Conservation (phyloP, 2,329 filamentous ascomycete genomes). For the Trichoderma endophyticum region DNA sequence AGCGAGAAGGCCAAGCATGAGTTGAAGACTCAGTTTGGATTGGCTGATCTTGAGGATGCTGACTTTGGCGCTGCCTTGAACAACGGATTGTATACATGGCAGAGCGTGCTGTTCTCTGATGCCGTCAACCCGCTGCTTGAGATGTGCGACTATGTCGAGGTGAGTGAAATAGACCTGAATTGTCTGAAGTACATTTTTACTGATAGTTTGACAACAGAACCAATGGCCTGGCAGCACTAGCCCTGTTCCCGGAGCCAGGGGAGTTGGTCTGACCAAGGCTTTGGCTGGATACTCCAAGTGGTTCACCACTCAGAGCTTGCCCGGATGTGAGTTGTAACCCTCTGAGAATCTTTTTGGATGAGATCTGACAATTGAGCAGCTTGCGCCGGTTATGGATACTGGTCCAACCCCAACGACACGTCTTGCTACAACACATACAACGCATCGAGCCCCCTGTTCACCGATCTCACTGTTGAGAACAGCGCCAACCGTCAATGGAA, state of each 20-base stretch:
- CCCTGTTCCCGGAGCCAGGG: conserved; percentile 28
- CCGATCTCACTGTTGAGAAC: conserved; percentile 48
- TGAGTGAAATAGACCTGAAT: neutral
- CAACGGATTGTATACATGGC: conserved; percentile 32
- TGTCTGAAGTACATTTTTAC: neutral
- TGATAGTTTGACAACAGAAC: conserved; percentile 19
- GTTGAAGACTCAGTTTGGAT: conserved; percentile 44
- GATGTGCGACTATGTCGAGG: conserved; percentile 35
- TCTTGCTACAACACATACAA: conserved; percentile 21
- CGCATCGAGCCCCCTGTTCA: conserved; percentile 44
- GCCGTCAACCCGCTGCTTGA: conserved; percentile 36
- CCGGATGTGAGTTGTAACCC: conserved; percentile 41
- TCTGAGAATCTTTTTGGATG: neutral
- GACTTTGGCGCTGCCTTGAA: conserved; percentile 46
- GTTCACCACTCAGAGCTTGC: conserved; percentile 45
- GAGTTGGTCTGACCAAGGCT: conserved; percentile 53
- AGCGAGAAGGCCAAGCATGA: conserved; percentile 32
- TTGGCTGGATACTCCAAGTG: conserved; percentile 54
- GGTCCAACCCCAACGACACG: conserved; percentile 34
- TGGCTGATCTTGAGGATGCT: conserved; percentile 41
- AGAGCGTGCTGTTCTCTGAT: conserved; percentile 34
- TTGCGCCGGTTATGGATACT: conserved; percentile 50
- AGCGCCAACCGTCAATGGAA: conserved; percentile 50
- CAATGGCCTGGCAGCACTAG: conserved; percentile 22
- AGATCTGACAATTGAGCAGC: conserved; percentile 27